Evolutionary conservation across 108 stramenopile genomes (phyloP), one percentile per base, ranked within the genome.

Genomic region (Nitzschia putrida): DNA sequence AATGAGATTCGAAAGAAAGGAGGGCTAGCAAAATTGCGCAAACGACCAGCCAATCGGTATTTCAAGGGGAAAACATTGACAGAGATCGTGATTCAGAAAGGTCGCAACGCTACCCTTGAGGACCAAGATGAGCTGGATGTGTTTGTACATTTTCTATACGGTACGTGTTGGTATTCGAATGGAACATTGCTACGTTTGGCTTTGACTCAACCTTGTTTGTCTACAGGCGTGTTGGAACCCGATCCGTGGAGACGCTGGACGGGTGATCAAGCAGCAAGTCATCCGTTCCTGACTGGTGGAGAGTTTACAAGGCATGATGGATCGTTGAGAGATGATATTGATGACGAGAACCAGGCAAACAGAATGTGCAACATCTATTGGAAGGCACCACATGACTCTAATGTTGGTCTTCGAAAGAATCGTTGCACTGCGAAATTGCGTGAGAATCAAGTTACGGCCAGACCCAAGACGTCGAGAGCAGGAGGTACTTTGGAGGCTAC

Each of bases 161-260:
- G 80, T 75, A 63, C 49, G 77, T 56, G 16, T 1, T 16, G 22
- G 16, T 16, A 16, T n/a, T 61, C 3, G 16, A 22, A 24, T 25
- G 21, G 11, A 56, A 25, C 34, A 4, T 12, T 29, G 9, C 3
- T 40, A 7, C 7, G 9, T n/a, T 39, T 59, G 58, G 26, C 58
- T 38, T 14, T 2, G 37, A 39, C 22, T 47, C 63, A 22, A 0
- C 56, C 40, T 10, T 8, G 13, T 5, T 40, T 13, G 7, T 53
- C 14, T 54, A 76, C 74, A 75, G 88, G 91, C 10, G 50, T 93
- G 10, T 64, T 93, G 24, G 83, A 93, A 55, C 88, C 88, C 51
- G 89, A 93, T 78, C 92, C 92, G 5, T 90, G 88, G 86, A 90
- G 88, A 61, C 63, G 92, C 45, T 88, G 84, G 88, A 93, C 92